phyloP scores from a whole-genome alignment of 148 eudicot genomes.

The Amaranthus cruentus region DNA sequence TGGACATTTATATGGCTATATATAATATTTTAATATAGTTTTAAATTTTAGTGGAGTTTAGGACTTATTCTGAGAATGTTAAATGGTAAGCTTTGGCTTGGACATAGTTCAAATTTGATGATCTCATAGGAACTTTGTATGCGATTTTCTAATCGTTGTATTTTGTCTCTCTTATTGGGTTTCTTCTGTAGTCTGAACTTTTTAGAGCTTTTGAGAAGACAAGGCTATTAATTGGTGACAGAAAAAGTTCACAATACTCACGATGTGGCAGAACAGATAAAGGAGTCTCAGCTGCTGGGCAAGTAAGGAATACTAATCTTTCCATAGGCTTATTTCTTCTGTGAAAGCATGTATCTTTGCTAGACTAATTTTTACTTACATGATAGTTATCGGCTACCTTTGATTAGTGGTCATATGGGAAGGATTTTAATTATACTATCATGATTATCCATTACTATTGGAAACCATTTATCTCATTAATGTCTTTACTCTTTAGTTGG shows the following conservation, averaged over 20 bases:
- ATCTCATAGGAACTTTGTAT: background rate
- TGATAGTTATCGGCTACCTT: background rate
- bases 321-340: background rate
- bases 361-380: background rate
- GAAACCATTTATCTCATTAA: too few relatives aligned
- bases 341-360: background rate
- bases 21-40: too few relatives aligned
- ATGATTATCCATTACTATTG: too few relatives aligned
- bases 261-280: slow-evolving; percentile 98
- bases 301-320: slow-evolving; percentile 40
- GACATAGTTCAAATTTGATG: background rate
- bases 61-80: too few relatives aligned
- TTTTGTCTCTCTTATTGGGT: slow-evolving; percentile 17
- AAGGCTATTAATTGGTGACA: slow-evolving; percentile 62
- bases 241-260: slow-evolving; percentile 63
- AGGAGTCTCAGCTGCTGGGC: slow-evolving; percentile 93
- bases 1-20: too few relatives aligned
- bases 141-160: slow-evolving; percentile 1
- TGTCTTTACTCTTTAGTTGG: too few relatives aligned
- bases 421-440: too few relatives aligned
- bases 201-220: slow-evolving; percentile 73
- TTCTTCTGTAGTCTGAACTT: slow-evolving; percentile 69
- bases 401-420: too few relatives aligned
- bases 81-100: background rate
- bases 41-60: too few relatives aligned